Evolutionary conservation across 345 rosid species (phyloP), one percentile per base, ranked within the genome.

Genomic region (Mercurialis annua): DNA sequence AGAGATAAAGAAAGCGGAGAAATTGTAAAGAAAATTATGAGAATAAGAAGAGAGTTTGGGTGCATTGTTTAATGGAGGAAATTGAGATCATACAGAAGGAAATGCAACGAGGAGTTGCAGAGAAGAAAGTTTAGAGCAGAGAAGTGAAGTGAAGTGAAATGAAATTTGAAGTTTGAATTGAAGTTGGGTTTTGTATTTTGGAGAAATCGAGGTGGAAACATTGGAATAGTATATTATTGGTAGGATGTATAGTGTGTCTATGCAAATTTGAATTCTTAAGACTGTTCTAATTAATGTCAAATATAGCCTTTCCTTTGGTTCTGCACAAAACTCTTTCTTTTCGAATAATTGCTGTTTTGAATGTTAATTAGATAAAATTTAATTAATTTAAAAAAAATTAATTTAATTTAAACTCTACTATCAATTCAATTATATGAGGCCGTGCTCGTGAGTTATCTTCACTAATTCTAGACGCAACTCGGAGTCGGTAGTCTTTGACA

Each of bases 41-140:
- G 30, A 64, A 68, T 24, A 4, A 62, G 44, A 18, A 67, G n/a
- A 30, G 29, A 44, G 50, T 40, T 26, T 6, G 72, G 54, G 3
- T 26, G 33, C 69, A 75, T 74, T n/a, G 50, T 40, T 15, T 0
- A 49, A 33, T 9, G 27, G 7, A 50, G 44, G 21, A 53, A 12
- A 38, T 0, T 62, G 24, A 14, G 71, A 34, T 11, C 26, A 47
- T 33, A 21, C 40, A 23, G 26, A 29, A 2, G 15, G 49, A 3
- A 12, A 44, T 61, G 93, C 96, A 87, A 85, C 92, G 79, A 86
- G 88, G 57, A 77, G 90, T 84, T 87, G 92, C 86, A 72, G 75
- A 57, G 8, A 30, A 47, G 0, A 14, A 18, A 49, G 33, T 1
- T 4, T 5, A 1, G 23, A 33, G 40, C 29, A 12, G 34, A 30